A percentile compares a stretch with the other conserved stretches of the same genome.
These are phyloP conservation scores for Aureobasidium sp. DNA, from an alignment of 2,329 filamentous ascomycete genomes.

Conservation along the genomic window DNA sequence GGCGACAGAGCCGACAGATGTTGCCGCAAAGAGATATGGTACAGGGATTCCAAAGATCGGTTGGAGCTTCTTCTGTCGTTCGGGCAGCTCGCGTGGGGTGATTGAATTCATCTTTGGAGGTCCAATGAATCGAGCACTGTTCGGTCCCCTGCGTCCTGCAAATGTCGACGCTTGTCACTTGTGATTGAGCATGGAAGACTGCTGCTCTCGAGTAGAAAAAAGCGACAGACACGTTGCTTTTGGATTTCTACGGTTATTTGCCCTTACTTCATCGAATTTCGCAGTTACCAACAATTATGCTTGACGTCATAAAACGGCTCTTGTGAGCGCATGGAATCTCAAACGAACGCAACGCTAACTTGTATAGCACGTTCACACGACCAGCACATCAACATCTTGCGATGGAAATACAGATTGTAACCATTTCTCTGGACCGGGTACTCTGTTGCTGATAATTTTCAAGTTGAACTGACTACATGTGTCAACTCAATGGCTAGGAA, in stretches of 20 bases:
- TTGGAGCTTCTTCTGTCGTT: conserved; percentile 12
- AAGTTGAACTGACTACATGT: too few relatives aligned
- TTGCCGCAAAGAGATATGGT: conserved; percentile 17
- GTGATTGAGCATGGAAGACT: neutral
- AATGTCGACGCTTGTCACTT: neutral
- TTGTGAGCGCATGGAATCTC: neutral
- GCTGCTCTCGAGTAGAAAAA: neutral
- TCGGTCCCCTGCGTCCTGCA: neutral
- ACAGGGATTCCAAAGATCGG: conserved; percentile 11
- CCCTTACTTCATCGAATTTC: conserved; percentile 6
- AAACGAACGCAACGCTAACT: neutral
- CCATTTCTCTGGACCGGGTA: too few relatives aligned
- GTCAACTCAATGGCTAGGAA: neutral
- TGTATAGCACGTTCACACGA: neutral
- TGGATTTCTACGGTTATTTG: neutral
- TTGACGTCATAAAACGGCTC: neutral
- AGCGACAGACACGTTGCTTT: neutral
- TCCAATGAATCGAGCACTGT: neutral
- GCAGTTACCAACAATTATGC: neutral
- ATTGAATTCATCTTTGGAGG: neutral
- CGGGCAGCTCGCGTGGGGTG: conserved; percentile 7
- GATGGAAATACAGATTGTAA: neutral
- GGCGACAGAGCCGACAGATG: conserved; percentile 16
- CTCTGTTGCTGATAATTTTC: too few relatives aligned
- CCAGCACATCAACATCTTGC: neutral